Conservation (phyloP, 2,329 filamentous ascomycete genomes). For the Botrytis galanthina region DNA sequence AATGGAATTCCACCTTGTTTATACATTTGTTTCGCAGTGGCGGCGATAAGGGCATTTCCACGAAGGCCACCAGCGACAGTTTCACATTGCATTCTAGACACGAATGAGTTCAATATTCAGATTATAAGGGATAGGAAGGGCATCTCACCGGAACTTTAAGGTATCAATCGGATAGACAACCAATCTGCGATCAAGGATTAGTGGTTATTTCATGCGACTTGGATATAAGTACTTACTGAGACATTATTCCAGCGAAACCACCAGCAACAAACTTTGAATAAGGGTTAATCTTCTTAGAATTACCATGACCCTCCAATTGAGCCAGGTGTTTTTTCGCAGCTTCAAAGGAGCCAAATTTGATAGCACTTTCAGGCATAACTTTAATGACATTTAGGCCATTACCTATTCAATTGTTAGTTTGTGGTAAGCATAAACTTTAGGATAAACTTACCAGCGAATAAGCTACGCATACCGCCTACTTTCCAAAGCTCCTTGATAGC, state of each 20-base stretch:
- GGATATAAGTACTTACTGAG: slow-evolving; percentile 61
- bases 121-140: not conserved
- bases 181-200: slow-evolving; percentile 51
- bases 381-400: slow-evolving; percentile 97
- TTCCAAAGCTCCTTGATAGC: slow-evolving; percentile 79
- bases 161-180: slow-evolving; percentile 69
- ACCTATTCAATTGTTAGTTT: slow-evolving; percentile 52
- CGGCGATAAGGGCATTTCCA: slow-evolving; percentile 77
- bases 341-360: slow-evolving; percentile 98
- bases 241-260: slow-evolving; percentile 88
- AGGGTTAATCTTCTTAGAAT: slow-evolving; percentile 74
- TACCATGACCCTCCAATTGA: slow-evolving; percentile 80
- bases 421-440: not conserved
- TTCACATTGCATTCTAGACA: slow-evolving; percentile 75
- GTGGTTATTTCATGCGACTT: slow-evolving; percentile 7
- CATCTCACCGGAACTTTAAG: slow-evolving; percentile 54
- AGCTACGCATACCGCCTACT: slow-evolving; percentile 79
- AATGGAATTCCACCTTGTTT: slow-evolving; percentile 68
- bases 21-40: slow-evolving; percentile 86
- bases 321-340: slow-evolving; percentile 86
- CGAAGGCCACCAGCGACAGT: slow-evolving; percentile 81
- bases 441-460: slow-evolving; percentile 76
- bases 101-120: slow-evolving; percentile 22
- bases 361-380: slow-evolving; percentile 97
- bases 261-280: slow-evolving; percentile 89